phyloP scores from a whole-genome alignment of 768 basidiomycete genomes.

The Boletus rufocinnamomeus region DNA sequence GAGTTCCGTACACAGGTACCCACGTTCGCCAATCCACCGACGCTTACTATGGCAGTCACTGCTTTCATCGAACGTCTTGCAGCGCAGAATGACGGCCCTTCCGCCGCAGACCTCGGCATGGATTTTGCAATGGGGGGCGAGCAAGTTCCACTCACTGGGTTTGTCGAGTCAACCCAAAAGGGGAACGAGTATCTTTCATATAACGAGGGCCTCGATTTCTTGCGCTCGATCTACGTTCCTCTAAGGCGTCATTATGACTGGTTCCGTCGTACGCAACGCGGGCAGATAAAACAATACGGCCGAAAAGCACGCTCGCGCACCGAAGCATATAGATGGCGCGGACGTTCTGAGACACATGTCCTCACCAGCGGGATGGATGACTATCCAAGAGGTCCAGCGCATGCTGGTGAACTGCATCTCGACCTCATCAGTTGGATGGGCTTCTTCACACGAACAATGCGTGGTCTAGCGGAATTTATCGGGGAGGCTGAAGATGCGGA shows the following conservation, averaged over 20 bases:
- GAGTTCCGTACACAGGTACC: slow-evolving; percentile 96
- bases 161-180: slow-evolving; percentile 30
- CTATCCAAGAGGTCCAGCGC: slow-evolving; percentile 88
- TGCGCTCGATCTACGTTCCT: slow-evolving; percentile 79
- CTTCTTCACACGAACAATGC: slow-evolving; percentile 94
- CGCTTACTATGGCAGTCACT: slow-evolving; percentile 90
- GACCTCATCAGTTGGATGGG: slow-evolving; percentile 97
- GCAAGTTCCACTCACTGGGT: slow-evolving; percentile 51
- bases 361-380: slow-evolving; percentile 97
- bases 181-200: slow-evolving; percentile 56
- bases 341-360: slow-evolving; percentile 81
- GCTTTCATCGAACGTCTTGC: slow-evolving; percentile 81
- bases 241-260: slow-evolving; percentile 93
- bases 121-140: slow-evolving; percentile 51
- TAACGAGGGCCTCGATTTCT: slow-evolving; percentile 62
- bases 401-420: slow-evolving; percentile 89
- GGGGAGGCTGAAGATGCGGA: slow-evolving; percentile 81
- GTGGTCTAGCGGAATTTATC: slow-evolving; percentile 81
- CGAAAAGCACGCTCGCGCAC: slow-evolving; percentile 81
- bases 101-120: slow-evolving; percentile 67
- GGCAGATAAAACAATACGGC: slow-evolving; percentile 89
- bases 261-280: slow-evolving; percentile 93
- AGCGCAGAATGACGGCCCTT: slow-evolving; percentile 44
- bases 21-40: slow-evolving; percentile 93
- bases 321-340: slow-evolving; percentile 95